A percentile compares a stretch with the other conserved stretches of the same genome.
Conservation (phyloP, 805 yeast species). For the Lachancea lanzarotensis region DNA sequence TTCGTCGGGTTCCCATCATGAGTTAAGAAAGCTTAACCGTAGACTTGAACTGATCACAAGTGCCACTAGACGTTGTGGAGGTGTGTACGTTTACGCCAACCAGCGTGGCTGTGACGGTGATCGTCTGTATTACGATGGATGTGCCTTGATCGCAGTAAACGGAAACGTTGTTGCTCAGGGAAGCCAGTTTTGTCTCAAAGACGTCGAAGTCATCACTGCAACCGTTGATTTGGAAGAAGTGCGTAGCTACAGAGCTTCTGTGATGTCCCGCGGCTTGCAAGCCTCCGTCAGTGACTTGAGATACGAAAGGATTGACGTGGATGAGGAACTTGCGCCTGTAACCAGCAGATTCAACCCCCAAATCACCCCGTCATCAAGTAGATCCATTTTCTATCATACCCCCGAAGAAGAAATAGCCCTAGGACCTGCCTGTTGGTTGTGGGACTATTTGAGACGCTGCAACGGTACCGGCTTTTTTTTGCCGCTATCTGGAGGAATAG, state of each 20-base stretch:
- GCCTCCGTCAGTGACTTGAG: slow-evolving; percentile 34
- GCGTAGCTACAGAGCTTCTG: slow-evolving; percentile 64
- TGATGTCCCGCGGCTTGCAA: slow-evolving; percentile 73
- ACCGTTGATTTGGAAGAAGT: slow-evolving; percentile 92
- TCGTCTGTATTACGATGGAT: slow-evolving; percentile 92
- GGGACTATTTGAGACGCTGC: slow-evolving; percentile 95
- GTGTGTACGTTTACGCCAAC: slow-evolving; percentile 86
- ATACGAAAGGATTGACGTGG: slow-evolving; percentile 51
- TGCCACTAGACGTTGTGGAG: slow-evolving; percentile 96
- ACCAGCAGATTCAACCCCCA: slow-evolving; percentile 53
- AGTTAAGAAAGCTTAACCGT: slow-evolving; percentile 79
- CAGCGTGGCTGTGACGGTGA: slow-evolving; percentile 99
- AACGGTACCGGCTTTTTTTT: slow-evolving; percentile 86
- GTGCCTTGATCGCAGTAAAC: slow-evolving; percentile 89
- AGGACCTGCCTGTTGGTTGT: slow-evolving; percentile 99
- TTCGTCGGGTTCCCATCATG: slow-evolving; percentile 97
- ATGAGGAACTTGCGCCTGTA: slow-evolving; percentile 60
- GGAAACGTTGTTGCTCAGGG: slow-evolving; percentile 93
- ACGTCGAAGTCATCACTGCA: slow-evolving; percentile 93
- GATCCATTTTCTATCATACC: slow-evolving; percentile 52
- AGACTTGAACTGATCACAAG: slow-evolving; percentile 80
- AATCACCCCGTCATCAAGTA: slow-evolving; percentile 49
- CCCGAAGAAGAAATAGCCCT: slow-evolving; percentile 97
- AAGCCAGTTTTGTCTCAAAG: slow-evolving; percentile 78
- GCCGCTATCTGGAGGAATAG: slow-evolving; percentile 96